phyloP scores from a whole-genome alignment of 495 filamentous ascomycete species.

The Tuber calosporum region DNA sequence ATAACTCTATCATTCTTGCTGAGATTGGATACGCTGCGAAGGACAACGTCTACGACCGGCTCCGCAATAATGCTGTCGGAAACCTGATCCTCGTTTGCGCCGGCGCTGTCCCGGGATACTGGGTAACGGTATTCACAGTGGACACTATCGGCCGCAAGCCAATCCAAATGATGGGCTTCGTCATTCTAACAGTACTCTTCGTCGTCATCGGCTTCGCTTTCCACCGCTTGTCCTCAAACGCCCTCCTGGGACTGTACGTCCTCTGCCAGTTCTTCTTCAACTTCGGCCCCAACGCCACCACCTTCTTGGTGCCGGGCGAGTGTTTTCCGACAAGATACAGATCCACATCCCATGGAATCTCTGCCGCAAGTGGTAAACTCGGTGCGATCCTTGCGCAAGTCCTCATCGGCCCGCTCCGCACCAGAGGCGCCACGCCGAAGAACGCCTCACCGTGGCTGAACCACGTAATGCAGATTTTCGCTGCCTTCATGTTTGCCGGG shows the following conservation, averaged over 20 bases:
- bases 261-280: constrained; percentile 86
- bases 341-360: constrained; percentile 76
- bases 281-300: constrained; percentile 79
- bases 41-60: constrained; percentile 57
- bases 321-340: constrained; percentile 84
- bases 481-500: constrained; percentile 67
- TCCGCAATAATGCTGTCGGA: constrained; percentile 64
- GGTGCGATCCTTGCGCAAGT: constrained; percentile 62
- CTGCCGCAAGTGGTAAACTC: constrained; percentile 73
- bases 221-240: constrained; percentile 49
- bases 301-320: constrained; percentile 85
- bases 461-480: constrained; percentile 73
- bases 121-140: constrained; percentile 61
- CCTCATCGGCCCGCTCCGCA: constrained; percentile 49
- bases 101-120: constrained; percentile 73
- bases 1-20: constrained; percentile 61
- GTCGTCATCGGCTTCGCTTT: constrained; percentile 67
- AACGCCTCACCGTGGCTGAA: constrained; percentile 59
- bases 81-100: constrained; percentile 70
- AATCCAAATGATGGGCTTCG: constrained; percentile 71
- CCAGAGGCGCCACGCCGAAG: constrained; percentile 44
- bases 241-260: constrained; percentile 66
- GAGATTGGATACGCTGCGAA: constrained; percentile 60
- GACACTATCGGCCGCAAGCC: constrained; percentile 71
- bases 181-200: constrained; percentile 68